phyloP scores from a whole-genome alignment of 768 basidiomycete genomes.

The Porphyrellus cyaneotinctus region DNA sequence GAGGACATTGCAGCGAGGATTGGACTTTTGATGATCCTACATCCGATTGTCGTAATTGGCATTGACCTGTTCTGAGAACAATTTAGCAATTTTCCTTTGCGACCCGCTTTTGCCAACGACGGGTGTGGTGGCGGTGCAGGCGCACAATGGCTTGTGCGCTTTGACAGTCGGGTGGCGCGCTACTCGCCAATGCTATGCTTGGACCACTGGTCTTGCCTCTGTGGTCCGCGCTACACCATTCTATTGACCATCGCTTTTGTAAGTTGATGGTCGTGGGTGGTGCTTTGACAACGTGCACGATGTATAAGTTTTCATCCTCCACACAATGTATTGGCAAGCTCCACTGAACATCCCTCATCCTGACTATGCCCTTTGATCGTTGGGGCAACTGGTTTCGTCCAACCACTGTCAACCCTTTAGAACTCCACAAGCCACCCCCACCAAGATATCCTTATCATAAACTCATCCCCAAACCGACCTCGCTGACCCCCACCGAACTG shows the following conservation, averaged over 20 bases:
- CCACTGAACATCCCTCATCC: not conserved
- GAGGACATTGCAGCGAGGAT: slow-evolving; percentile 3
- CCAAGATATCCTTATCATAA: not conserved
- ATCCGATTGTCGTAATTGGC: slow-evolving; percentile 2
- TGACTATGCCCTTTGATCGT: slow-evolving; percentile 3
- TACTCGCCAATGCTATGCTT: not conserved
- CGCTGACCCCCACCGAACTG: slow-evolving; percentile 5
- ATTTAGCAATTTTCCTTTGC: slow-evolving; percentile 1
- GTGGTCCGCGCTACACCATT: slow-evolving; percentile 1
- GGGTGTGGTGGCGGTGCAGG: not conserved
- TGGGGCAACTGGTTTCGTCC: slow-evolving; percentile 3
- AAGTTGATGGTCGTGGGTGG: not conserved
- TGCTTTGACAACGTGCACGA: not conserved
- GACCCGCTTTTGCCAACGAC: not conserved
- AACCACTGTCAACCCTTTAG: not conserved
- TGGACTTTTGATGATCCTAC: not conserved
- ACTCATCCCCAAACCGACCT: not conserved
- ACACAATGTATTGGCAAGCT: not conserved
- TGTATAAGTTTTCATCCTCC: slow-evolving; percentile 3
- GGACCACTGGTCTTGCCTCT: not conserved
- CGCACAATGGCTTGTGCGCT: not conserved
- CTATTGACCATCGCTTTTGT: slow-evolving; percentile 3
- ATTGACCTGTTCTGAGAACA: not conserved
- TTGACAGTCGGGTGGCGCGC: too few species aligned
- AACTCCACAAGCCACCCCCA: slow-evolving; percentile 1